Conservation (phyloP, 2,329 filamentous ascomycete genomes). For the Didymella lethalis region DNA sequence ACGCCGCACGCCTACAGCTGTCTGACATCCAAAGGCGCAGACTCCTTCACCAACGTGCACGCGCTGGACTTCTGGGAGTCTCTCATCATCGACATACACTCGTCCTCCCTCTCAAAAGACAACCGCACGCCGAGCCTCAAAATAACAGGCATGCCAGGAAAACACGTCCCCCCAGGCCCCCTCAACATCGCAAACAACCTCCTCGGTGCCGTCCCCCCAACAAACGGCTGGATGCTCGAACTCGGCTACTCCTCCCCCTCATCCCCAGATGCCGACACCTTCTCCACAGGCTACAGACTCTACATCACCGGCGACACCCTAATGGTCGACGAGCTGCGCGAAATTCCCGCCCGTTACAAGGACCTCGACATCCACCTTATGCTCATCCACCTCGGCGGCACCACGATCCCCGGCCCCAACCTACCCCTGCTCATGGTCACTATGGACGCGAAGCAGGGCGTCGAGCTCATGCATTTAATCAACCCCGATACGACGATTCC, state of each 20-base stretch:
- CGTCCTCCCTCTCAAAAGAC: not conserved
- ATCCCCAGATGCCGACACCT: conserved; percentile 28
- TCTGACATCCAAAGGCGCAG: conserved; percentile 56
- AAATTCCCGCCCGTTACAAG: conserved; percentile 65
- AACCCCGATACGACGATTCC: conserved; percentile 69
- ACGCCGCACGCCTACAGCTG: conserved; percentile 67
- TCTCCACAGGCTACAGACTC: conserved; percentile 63
- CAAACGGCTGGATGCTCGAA: conserved; percentile 73
- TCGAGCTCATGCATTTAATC: conserved; percentile 67
- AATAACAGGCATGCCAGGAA: conserved; percentile 70
- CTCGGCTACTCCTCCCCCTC: conserved; percentile 57
- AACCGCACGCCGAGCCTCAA: conserved; percentile 57
- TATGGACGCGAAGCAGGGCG: conserved; percentile 70
- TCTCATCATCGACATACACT: conserved; percentile 55
- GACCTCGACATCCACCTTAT: conserved; percentile 68
- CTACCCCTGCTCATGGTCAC: conserved; percentile 71
- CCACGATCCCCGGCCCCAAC: conserved; percentile 67
- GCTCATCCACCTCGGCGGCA: conserved; percentile 71
- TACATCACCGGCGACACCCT: conserved; percentile 74
- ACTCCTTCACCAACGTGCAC: conserved; percentile 64
- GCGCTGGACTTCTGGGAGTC: conserved; percentile 65
- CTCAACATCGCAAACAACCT: conserved; percentile 58
- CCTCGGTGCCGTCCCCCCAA: conserved; percentile 66
- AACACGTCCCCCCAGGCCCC: conserved; percentile 63
- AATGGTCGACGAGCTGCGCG: conserved; percentile 67